A percentile compares a stretch with the other conserved stretches of the same genome.
phyloP scores from a whole-genome alignment of 805 yeast genomes.

The Lipomyces sp. region DNA sequence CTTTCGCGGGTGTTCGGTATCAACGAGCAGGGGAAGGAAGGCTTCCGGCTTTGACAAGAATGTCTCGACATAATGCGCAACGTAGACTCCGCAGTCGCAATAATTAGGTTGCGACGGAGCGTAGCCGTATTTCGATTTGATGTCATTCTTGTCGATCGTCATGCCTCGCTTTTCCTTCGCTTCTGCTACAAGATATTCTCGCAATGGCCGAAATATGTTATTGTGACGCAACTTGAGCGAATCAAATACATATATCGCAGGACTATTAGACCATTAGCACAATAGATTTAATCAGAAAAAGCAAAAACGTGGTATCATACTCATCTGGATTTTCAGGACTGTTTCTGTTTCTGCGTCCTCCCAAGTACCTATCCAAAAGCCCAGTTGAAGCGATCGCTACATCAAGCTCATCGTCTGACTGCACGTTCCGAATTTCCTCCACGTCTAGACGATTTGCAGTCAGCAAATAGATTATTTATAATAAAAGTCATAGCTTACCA shows the following conservation, averaged over 20 bases:
- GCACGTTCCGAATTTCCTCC: constrained; percentile 16
- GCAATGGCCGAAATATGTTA: constrained; percentile 51
- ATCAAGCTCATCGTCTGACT: constrained; percentile 14
- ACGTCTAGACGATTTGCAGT: neutral
- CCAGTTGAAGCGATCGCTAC: constrained; percentile 8
- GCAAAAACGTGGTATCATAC: constrained; percentile 3
- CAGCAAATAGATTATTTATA: too few relatives aligned
- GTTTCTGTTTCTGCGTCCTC: neutral
- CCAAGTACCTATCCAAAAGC: too few relatives aligned
- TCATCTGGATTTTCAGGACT: constrained; percentile 1
- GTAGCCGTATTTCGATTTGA: constrained; percentile 48
- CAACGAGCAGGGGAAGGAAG: constrained; percentile 28
- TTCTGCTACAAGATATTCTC: constrained; percentile 59
- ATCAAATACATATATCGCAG: constrained; percentile 63
- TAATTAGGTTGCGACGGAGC: constrained; percentile 85
- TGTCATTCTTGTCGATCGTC: constrained; percentile 45
- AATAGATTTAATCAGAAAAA: neutral
- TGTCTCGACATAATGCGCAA: constrained; percentile 57
- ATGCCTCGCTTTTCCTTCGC: constrained; percentile 61
- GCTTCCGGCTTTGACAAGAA: constrained; percentile 35
- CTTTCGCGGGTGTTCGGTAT: constrained; percentile 13
- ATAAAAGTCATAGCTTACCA: too few relatives aligned
- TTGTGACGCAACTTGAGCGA: constrained; percentile 59
- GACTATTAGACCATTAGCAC: constrained; percentile 10
- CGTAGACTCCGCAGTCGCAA: constrained; percentile 94